Evolutionary conservation across 306 rosid species (phyloP), one percentile per base, ranked within the genome.

Genomic region (Acmispon strigosus): DNA sequence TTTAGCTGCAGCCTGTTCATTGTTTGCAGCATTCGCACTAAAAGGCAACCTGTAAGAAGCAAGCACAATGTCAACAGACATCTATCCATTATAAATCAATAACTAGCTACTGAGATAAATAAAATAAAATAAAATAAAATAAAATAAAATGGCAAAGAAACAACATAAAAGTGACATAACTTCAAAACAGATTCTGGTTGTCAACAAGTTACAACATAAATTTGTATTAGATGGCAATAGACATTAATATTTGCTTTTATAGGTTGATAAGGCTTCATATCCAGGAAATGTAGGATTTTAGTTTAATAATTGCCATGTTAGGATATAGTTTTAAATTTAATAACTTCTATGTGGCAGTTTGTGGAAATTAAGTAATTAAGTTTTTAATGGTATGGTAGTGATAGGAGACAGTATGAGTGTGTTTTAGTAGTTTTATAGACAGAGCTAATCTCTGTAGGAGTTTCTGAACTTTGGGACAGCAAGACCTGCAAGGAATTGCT

Each of bases 1-100:
- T 83, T 83, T 89, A 47, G 96, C 92, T 24, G 84, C 91, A 73
- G 89, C 87, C 72, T 91, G 89, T 80, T 87, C 93, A 37, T 84
- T 45, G 66, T 78, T 84, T 77, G 88, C 11, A 17, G 88, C 87
- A 1, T 80, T 63, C 70, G 80, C 71, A 79, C 78, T 76, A 75
- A 86, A 78, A 43, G 77, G 69, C 66, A 76, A 77, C 74, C 96
- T 91, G 80, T 60, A 67, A 69, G 37, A 50, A 10, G 24, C 43
- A 61, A 36, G 22, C 12, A 59, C 60, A 41, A 57, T 39, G 48
- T 39, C 15, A 55, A 71, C 32, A 52, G 24, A 60, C 32, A 68
- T 24, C 50, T 11, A 67, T 27, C 52, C 1, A 64, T 59, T 16
- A 8, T 7, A 68, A 60, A 48, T 52, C 54, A 61, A 44, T 16